These are phyloP conservation scores for Tolypocladium tropicale DNA, from an alignment of 2,329 filamentous ascomycete species.

Conservation along the genomic window DNA sequence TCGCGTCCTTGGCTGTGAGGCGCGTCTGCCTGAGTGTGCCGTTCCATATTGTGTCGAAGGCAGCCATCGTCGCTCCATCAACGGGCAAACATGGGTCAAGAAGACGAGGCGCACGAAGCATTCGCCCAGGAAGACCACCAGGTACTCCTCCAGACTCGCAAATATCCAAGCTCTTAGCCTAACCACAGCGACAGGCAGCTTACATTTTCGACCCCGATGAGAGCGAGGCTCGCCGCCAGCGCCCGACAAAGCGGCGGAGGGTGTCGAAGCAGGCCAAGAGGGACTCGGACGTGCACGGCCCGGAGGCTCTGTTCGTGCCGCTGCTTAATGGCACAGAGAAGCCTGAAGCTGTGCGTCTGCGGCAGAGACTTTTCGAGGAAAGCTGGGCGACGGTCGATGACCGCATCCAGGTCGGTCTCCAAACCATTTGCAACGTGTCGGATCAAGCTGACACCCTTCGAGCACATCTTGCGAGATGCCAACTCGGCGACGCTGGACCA, in stretches of 20 bases:
- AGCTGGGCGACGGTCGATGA: constrained; percentile 56
- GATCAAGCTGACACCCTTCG: not conserved
- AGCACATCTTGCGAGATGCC: constrained; percentile 48
- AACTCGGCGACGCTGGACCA: constrained; percentile 51
- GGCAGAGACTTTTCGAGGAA: constrained; percentile 49
- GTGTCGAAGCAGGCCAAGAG: constrained; percentile 29
- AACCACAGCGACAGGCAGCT: constrained; percentile 1
- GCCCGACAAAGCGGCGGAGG: constrained; percentile 48
- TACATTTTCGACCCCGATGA: constrained; percentile 31
- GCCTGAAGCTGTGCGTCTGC: constrained; percentile 34
- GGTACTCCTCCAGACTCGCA: constrained; percentile 15
- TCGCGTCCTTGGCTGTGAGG: not conserved
- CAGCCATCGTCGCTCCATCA: not conserved
- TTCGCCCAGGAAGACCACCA: constrained; percentile 35
- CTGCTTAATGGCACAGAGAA: constrained; percentile 46
- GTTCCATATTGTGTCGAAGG: not conserved
- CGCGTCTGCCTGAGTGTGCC: not conserved
- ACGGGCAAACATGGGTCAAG: constrained; percentile 11
- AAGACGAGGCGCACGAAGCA: constrained; percentile 6
- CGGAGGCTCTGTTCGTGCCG: constrained; percentile 31
- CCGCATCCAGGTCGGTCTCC: constrained; percentile 40
- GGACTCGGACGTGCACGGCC: constrained; percentile 4
- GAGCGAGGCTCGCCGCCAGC: constrained; percentile 19
- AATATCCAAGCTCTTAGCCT: not conserved
- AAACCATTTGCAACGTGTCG: too few species aligned